These are phyloP conservation scores for Onygenales sp. DNA, from an alignment of 2,329 filamentous ascomycete genomes.

Conservation along the genomic window DNA sequence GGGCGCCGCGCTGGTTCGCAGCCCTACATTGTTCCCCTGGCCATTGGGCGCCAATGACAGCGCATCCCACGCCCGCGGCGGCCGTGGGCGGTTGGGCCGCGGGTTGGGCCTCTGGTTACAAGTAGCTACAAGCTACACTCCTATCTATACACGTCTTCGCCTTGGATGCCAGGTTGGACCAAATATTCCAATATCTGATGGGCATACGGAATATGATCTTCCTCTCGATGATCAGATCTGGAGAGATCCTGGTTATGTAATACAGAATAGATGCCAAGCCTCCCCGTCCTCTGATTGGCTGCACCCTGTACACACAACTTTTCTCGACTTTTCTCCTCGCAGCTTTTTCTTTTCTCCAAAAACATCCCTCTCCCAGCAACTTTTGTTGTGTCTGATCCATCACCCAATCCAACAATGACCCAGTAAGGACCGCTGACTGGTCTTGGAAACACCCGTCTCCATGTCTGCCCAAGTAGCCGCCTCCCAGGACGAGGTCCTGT, in stretches of 20 bases:
- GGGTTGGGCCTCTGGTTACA: not conserved
- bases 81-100: not conserved
- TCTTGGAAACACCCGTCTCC: not conserved
- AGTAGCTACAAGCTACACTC: not conserved
- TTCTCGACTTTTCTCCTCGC: not conserved
- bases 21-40: not conserved
- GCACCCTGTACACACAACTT: not conserved
- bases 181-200: too few species aligned
- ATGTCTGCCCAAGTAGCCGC: not conserved
- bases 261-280: not conserved
- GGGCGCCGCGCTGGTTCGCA: conserved; percentile 4
- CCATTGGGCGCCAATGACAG: conserved; percentile 6
- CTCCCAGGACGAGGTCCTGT: conserved; percentile 38
- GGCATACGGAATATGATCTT: too few species aligned
- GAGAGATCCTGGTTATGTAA: not conserved
- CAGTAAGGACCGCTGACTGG: not conserved
- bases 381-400: too few species aligned
- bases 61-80: too few species aligned
- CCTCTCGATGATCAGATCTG: not conserved
- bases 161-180: not conserved
- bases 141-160: not conserved
- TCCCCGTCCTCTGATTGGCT: not conserved
- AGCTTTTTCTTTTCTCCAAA: too few species aligned
- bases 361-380: too few species aligned
- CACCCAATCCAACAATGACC: not conserved